Evolutionary conservation across 176 grass and related monocot species (phyloP).

Genomic region (Aegilops sharonensis): DNA sequence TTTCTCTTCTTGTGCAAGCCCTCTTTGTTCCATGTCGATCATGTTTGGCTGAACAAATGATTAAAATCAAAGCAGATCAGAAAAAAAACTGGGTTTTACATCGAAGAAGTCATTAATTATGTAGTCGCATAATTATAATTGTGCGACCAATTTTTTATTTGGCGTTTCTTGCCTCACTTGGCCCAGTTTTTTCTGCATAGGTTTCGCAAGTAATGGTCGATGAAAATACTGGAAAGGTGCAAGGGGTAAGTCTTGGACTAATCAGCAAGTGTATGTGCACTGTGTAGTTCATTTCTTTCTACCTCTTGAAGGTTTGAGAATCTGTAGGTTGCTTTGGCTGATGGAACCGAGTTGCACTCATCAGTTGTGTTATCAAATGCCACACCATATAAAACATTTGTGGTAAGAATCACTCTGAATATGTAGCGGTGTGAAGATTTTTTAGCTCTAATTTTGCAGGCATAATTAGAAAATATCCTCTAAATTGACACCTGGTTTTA

Average conservation of each 20-base stretch:
- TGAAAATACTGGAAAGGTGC: conserved; percentile 49
- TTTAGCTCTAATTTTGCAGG: conserved; percentile 15
- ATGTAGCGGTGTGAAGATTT: conserved; percentile 24
- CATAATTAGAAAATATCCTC: conserved; percentile 14
- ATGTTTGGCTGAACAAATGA: neutral
- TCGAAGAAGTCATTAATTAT: neutral
- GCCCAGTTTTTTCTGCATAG: conserved; percentile 49
- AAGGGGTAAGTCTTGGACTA: conserved; percentile 64
- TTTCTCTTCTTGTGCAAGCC: conserved; percentile 32
- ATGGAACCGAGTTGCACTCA: conserved; percentile 84
- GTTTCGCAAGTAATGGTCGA: conserved; percentile 74
- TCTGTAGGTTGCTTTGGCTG: conserved; percentile 75
- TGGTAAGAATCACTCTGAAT: conserved; percentile 58
- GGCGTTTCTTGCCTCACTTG: conserved; percentile 40
- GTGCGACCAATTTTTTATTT: neutral
- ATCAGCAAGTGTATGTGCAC: conserved; percentile 1
- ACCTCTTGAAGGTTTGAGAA: conserved; percentile 17
- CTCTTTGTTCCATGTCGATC: neutral
- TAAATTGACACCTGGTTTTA: conserved; percentile 22
- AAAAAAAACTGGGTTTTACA: neutral
- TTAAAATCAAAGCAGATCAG: conserved; percentile 14
- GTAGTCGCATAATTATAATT: neutral
- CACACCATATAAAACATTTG: conserved; percentile 89
- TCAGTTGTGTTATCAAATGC: conserved; percentile 91
- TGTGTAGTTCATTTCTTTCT: conserved; percentile 24